Evolutionary conservation across 2,329 filamentous ascomycete species (phyloP).

Genomic region (Lecanoromycetidae sp.): DNA sequence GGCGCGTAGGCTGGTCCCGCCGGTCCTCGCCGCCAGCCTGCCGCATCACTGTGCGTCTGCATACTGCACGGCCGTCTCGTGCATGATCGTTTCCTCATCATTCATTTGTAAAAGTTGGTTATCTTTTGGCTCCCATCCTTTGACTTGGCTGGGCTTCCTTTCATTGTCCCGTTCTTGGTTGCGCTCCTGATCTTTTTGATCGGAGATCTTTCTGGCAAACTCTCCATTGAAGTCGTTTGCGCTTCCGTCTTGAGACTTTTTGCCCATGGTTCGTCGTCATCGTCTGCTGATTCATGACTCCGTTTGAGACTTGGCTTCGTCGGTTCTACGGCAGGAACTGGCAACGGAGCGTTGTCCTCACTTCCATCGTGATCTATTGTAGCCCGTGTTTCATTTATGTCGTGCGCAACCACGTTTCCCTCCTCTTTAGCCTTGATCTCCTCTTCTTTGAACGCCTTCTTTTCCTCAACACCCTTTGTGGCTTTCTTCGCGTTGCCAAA

Average conservation of each 20-base stretch:
- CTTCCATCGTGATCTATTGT: constrained; percentile 34
- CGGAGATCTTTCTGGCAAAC: constrained; percentile 19
- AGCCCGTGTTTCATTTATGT: constrained; percentile 29
- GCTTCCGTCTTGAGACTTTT: constrained; percentile 27
- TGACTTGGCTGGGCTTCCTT: constrained; percentile 30
- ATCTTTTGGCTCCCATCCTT: constrained; percentile 37
- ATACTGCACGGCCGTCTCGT: not conserved
- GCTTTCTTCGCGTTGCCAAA: constrained; percentile 50
- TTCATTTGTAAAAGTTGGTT: constrained; percentile 35
- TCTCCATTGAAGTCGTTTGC: constrained; percentile 4
- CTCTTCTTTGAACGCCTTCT: constrained; percentile 22
- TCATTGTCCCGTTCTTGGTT: constrained; percentile 43
- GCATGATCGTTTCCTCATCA: not conserved
- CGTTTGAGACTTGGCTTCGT: constrained; percentile 35
- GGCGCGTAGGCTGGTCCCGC: not conserved
- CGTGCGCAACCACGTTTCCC: constrained; percentile 27
- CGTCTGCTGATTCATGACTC: constrained; percentile 28
- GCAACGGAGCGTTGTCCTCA: constrained; percentile 42
- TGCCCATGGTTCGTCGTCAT: constrained; percentile 25
- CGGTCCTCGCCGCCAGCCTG: constrained; percentile 10
- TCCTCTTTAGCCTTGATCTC: constrained; percentile 22
- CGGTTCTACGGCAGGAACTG: constrained; percentile 25
- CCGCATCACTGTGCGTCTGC: constrained; percentile 11
- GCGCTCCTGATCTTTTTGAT: constrained; percentile 41
- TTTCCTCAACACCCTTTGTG: constrained; percentile 24